Percentiles rank a stretch among this genome's conserved stretches.
These are phyloP conservation scores for Mortierella sp. DNA, from an alignment of 371 early-diverging fungal species.

Conservation along the genomic window DNA sequence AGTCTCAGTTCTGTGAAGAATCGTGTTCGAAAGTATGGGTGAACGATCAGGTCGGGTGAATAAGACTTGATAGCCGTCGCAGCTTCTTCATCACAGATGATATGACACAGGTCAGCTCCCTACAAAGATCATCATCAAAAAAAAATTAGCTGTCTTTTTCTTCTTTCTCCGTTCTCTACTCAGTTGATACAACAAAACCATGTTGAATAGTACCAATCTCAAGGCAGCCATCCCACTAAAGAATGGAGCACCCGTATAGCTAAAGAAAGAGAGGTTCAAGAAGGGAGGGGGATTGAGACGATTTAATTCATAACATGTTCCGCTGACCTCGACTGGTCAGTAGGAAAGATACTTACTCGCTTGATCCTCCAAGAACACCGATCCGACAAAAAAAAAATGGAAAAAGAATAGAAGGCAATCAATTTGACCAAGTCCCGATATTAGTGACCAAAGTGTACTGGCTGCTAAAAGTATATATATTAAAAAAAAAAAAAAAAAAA, in stretches of 20 bases:
- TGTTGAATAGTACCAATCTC: conserved; percentile 63
- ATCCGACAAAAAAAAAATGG: conserved; percentile 58
- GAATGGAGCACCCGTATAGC: conserved; percentile 93
- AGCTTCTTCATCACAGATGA: conserved; percentile 90
- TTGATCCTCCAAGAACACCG: conserved; percentile 80
- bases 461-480: too few relatives aligned
- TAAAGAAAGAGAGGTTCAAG: neutral
- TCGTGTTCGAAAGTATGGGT: conserved; percentile 64
- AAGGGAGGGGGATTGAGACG: too few relatives aligned
- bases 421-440: too few relatives aligned
- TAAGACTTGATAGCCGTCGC: conserved; percentile 78
- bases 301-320: too few relatives aligned
- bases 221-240: conserved; percentile 87
- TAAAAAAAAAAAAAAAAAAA: neutral
- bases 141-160: neutral
- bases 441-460: too few relatives aligned
- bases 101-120: conserved; percentile 93
- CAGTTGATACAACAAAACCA: neutral
- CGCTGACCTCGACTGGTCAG: too few relatives aligned
- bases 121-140: conserved; percentile 44
- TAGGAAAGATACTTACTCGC: conserved; percentile 73
- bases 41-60: conserved; percentile 68
- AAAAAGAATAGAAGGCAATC: too few relatives aligned
- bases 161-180: too few relatives aligned
- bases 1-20: neutral